These are phyloP conservation scores for Pleurotus eryngii DNA, from an alignment of 768 basidiomycete genomes.

Conservation along the genomic window DNA sequence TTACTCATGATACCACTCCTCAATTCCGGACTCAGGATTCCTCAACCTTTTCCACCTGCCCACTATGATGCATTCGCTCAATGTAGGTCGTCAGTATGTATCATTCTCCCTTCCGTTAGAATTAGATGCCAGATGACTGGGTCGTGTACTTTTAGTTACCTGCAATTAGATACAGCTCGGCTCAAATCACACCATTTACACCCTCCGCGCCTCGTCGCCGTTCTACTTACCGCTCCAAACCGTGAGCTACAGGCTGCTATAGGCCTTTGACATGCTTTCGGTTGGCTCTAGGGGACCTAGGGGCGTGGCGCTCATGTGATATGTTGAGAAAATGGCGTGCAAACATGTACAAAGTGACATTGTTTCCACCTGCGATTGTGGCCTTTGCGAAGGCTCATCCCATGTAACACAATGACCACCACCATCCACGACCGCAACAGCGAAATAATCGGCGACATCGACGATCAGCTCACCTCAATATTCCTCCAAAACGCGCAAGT, in stretches of 20 bases:
- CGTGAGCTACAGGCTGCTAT: too few species aligned
- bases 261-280: too few species aligned
- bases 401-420: slow-evolving; percentile 8
- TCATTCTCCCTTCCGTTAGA: not conserved
- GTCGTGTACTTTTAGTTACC: not conserved
- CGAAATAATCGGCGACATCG: slow-evolving; percentile 69
- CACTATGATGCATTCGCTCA: not conserved
- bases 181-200: too few species aligned
- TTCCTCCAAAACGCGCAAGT: slow-evolving; percentile 60
- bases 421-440: slow-evolving; percentile 52
- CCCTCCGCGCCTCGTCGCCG: too few species aligned
- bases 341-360: slow-evolving; percentile 4
- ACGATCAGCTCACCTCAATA: slow-evolving; percentile 63
- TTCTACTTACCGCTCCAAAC: too few species aligned
- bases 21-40: not conserved
- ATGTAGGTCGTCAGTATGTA: not conserved
- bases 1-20: slow-evolving; percentile 6
- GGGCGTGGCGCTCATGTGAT: not conserved
- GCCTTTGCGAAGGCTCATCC: not conserved
- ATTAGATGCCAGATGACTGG: not conserved
- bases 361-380: not conserved
- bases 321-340: not conserved
- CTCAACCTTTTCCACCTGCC: not conserved
- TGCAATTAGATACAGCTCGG: too few species aligned
- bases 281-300: too few species aligned